These are phyloP conservation scores for Salix koriyanagi DNA, from an alignment of 345 rosid species.

Conservation along the genomic window DNA sequence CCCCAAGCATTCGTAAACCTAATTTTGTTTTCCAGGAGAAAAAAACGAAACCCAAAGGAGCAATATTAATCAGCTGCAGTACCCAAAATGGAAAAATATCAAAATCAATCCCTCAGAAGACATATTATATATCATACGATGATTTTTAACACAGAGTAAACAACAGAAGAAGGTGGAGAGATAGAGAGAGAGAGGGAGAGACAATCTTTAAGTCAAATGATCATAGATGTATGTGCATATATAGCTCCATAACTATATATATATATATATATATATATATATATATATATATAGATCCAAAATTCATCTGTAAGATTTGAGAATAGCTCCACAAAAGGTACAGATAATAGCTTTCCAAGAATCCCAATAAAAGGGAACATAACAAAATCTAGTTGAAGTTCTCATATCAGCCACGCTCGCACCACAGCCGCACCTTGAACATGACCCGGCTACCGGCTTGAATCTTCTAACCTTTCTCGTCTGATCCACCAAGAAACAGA, in stretches of 20 bases:
- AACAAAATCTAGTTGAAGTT: constrained; percentile 62
- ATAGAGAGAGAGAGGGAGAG: not conserved
- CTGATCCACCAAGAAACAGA: constrained; percentile 75
- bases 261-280: not conserved
- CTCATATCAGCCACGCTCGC: constrained; percentile 69
- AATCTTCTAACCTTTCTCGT: constrained; percentile 40
- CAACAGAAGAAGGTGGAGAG: not conserved
- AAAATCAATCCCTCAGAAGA: too few species aligned
- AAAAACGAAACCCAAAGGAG: not conserved
- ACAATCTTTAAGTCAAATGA: not conserved
- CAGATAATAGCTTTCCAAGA: constrained; percentile 70
- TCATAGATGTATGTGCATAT: not conserved
- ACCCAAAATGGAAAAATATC: not conserved
- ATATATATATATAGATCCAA: not conserved
- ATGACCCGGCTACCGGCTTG: constrained; percentile 71
- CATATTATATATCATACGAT: too few species aligned
- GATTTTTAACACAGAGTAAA: not conserved
- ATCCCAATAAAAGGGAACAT: constrained; percentile 55
- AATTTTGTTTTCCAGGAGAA: too few species aligned
- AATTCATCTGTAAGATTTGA: constrained; percentile 53
- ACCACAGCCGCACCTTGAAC: constrained; percentile 55
- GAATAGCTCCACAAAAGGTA: constrained; percentile 65
- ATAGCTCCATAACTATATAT: not conserved
- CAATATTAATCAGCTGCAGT: not conserved
- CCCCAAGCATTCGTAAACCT: not conserved